Percentiles rank a stretch among this genome's conserved stretches.
These are phyloP conservation scores for Cystofilobasidium ferigula DNA, from an alignment of 768 basidiomycete genomes.

Conservation along the genomic window DNA sequence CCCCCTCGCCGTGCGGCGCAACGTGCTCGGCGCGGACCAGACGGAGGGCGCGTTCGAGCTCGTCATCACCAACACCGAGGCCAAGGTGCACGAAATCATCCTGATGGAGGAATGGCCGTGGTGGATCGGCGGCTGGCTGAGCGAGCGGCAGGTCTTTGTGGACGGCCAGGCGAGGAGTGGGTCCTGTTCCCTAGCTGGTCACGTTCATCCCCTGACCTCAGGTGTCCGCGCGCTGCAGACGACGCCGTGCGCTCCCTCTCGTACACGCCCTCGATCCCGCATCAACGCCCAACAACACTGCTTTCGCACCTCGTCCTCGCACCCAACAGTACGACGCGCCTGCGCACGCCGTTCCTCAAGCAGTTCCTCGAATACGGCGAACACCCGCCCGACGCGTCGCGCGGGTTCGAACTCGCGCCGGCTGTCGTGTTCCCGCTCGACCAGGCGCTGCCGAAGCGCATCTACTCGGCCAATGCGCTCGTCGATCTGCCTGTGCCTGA, in stretches of 20 bases:
- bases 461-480: conserved; percentile 72
- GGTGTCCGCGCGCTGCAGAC: not conserved
- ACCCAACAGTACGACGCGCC: conserved; percentile 49
- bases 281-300: conserved; percentile 53
- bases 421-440: conserved; percentile 47
- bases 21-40: conserved; percentile 62
- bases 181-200: conserved; percentile 7
- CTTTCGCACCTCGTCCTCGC: conserved; percentile 62
- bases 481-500: conserved; percentile 96
- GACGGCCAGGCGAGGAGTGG: conserved; percentile 38
- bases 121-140: conserved; percentile 76
- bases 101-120: conserved; percentile 92
- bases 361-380: conserved; percentile 86
- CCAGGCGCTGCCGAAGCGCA: conserved; percentile 35
- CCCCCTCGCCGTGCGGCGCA: conserved; percentile 56
- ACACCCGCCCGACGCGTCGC: conserved; percentile 86
- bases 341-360: conserved; percentile 66
- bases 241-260: conserved; percentile 12
- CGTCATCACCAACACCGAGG: conserved; percentile 52
- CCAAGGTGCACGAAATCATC: conserved; percentile 44
- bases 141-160: conserved; percentile 54
- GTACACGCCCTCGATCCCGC: conserved; percentile 25
- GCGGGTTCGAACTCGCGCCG: conserved; percentile 86
- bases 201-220: not conserved
- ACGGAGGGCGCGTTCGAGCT: conserved; percentile 62